These are phyloP conservation scores for Pyrrhoderma lamaoense DNA, from an alignment of 1,284 basidiomycete species.

Conservation along the genomic window DNA sequence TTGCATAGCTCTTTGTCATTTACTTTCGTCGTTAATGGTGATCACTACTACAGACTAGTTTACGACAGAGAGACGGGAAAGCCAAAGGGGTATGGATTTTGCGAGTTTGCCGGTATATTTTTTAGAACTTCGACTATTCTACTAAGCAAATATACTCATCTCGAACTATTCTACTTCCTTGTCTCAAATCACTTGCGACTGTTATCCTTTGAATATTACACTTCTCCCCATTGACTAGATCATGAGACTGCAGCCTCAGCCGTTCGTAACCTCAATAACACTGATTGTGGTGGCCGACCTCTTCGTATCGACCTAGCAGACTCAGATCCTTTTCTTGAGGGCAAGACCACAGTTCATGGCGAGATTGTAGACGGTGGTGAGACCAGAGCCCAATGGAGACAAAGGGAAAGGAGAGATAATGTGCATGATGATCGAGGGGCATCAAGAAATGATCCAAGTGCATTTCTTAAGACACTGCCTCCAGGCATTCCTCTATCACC, in stretches of 20 bases:
- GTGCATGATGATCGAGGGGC: slow-evolving; percentile 21
- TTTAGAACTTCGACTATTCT: slow-evolving; percentile 21
- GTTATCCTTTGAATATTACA: background rate
- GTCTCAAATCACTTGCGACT: background rate
- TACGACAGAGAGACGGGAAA: slow-evolving; percentile 95
- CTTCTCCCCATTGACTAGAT: slow-evolving; percentile 44
- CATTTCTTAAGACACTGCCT: slow-evolving; percentile 65
- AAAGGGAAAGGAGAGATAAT: slow-evolving; percentile 30
- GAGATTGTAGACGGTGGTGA: slow-evolving; percentile 53
- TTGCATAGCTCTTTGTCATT: slow-evolving; percentile 25
- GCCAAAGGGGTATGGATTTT: slow-evolving; percentile 95
- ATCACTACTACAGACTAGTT: slow-evolving; percentile 62
- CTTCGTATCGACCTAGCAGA: slow-evolving; percentile 65
- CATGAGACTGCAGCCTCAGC: slow-evolving; percentile 84
- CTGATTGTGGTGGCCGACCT: slow-evolving; percentile 62
- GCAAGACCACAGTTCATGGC: slow-evolving; percentile 50
- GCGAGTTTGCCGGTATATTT: slow-evolving; percentile 87
- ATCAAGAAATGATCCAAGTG: slow-evolving; percentile 34
- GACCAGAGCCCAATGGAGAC: slow-evolving; percentile 52
- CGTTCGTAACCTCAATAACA: slow-evolving; percentile 70
- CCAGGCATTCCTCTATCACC: slow-evolving; percentile 71
- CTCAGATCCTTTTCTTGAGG: slow-evolving; percentile 41
- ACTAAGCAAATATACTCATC: slow-evolving; percentile 30
- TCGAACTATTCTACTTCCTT: slow-evolving; percentile 3
- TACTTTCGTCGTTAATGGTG: background rate